Evolutionary conservation across 805 yeast genomes (phyloP).

Genomic region (Starmerella apis): DNA sequence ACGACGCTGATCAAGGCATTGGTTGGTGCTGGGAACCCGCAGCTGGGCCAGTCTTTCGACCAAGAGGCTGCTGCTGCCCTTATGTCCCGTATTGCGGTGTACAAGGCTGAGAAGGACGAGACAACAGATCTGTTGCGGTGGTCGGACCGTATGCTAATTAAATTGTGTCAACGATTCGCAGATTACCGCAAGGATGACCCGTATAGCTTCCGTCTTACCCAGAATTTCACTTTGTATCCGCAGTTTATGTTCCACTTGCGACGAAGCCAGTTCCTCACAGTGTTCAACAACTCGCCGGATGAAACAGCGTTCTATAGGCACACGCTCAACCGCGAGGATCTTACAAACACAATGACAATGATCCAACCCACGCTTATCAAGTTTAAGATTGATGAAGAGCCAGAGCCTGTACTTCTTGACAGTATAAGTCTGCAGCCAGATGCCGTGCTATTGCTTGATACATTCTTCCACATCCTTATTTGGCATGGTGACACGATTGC

Average conservation of each 20-base stretch:
- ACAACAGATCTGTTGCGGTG: constrained; percentile 79
- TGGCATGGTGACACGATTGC: constrained; percentile 94
- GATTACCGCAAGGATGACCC: constrained; percentile 85
- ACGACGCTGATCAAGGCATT: constrained; percentile 62
- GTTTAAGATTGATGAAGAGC: constrained; percentile 73
- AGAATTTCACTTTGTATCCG: constrained; percentile 78
- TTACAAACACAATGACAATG: constrained; percentile 87
- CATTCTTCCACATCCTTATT: constrained; percentile 91
- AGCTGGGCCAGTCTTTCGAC: constrained; percentile 63
- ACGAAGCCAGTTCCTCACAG: constrained; percentile 90
- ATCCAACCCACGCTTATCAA: constrained; percentile 93
- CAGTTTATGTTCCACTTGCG: constrained; percentile 93
- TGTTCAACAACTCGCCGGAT: constrained; percentile 96
- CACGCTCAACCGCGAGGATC: constrained; percentile 80
- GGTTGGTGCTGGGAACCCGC: constrained; percentile 47
- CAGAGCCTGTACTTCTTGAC: constrained; percentile 82
- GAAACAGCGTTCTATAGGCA: constrained; percentile 97
- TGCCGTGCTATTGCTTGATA: constrained; percentile 76
- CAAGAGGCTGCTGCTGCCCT: constrained; percentile 97
- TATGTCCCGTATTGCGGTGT: constrained; percentile 83
- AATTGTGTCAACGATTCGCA: constrained; percentile 85
- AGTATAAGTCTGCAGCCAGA: constrained; percentile 87
- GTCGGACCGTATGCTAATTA: constrained; percentile 86
- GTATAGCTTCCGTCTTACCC: constrained; percentile 68
- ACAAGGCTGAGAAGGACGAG: constrained; percentile 70